Evolutionary conservation across 805 yeast genomes (phyloP), one percentile per base, ranked within the genome.

Genomic region (Myxozyma kluyveri): DNA sequence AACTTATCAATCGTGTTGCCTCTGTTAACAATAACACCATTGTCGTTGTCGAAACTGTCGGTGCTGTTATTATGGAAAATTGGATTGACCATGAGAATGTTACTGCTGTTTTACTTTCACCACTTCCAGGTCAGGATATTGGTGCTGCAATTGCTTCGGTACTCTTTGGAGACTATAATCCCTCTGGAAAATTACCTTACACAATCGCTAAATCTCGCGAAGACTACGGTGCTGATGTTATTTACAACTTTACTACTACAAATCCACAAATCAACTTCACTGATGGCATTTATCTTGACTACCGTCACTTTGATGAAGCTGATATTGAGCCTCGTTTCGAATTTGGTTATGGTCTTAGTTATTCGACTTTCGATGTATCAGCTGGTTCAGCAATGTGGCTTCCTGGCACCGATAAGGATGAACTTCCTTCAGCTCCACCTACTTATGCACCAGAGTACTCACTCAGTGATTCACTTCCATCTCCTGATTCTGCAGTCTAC

Each of bases 161-260:
- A 0, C 62, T 82, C 18, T 82, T 78, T 65, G 86, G 87, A 0
- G 82, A 78, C 35, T 71, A 69, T n/a, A 77, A 76, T 54, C 86
- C 86, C 5, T 78, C 83, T 32, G 87, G 86, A 4, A 74, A 76
- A 54, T 69, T 82, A 33, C 85, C 87, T 1, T 81, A 81, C 61
- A 80, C 86, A 3, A 74, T 82, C 57, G 84, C 86, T 12, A 76
- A 74, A 61, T 75, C 76, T 54, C 69, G 68, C 45, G 66, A 62
- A 46, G 82, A 65, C 59, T 75, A 81, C 57, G 78, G 75, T 22
- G 75, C 72, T 44, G 70, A 67, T 33, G 65, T 70, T 12, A 18
- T 47, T 10, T 56, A 57, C 45, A 49, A 44, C 9, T 66, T 68
- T 3, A 59, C 63, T 22, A 61, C 70, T 43, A 74, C 74, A 1